Conservation (phyloP, 768 basidiomycete genomes). For the Cantharellus cinnabarinus region DNA sequence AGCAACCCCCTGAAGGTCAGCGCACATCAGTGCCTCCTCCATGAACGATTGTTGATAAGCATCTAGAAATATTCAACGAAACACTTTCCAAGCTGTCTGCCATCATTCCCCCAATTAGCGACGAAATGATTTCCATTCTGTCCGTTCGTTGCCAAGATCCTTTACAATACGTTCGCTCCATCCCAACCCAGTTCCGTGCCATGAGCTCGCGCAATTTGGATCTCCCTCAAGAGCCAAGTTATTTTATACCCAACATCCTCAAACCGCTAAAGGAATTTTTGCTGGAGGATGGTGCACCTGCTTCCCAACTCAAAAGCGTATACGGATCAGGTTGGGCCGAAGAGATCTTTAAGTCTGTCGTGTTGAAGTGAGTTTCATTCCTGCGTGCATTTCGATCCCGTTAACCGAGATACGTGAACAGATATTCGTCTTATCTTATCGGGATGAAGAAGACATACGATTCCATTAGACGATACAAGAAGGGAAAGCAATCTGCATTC, state of each 20-base stretch:
- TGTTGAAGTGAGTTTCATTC: slow-evolving; percentile 12
- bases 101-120: slow-evolving; percentile 37
- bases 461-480: slow-evolving; percentile 66
- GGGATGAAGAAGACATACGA: slow-evolving; percentile 88
- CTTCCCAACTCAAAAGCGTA: slow-evolving; percentile 33
- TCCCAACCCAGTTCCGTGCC: slow-evolving; percentile 79
- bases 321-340: slow-evolving; percentile 17
- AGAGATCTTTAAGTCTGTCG: slow-evolving; percentile 16
- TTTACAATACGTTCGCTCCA: slow-evolving; percentile 63
- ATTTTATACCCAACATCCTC: slow-evolving; percentile 65
- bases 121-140: slow-evolving; percentile 48
- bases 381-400: background rate
- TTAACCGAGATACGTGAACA: slow-evolving; percentile 14
- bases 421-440: slow-evolving; percentile 61
- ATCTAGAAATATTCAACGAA: slow-evolving; percentile 23
- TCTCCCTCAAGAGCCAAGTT: slow-evolving; percentile 56
- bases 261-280: slow-evolving; percentile 51
- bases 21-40: background rate
- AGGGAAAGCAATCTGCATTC: slow-evolving; percentile 59
- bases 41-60: background rate
- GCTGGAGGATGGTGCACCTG: slow-evolving; percentile 43
- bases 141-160: slow-evolving; percentile 69
- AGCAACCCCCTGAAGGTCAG: background rate
- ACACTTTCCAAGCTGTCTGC: slow-evolving; percentile 29
- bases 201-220: slow-evolving; percentile 37